Evolutionary conservation across 176 grass and related monocot species (phyloP).

Genomic region (Oryza coarctata): DNA sequence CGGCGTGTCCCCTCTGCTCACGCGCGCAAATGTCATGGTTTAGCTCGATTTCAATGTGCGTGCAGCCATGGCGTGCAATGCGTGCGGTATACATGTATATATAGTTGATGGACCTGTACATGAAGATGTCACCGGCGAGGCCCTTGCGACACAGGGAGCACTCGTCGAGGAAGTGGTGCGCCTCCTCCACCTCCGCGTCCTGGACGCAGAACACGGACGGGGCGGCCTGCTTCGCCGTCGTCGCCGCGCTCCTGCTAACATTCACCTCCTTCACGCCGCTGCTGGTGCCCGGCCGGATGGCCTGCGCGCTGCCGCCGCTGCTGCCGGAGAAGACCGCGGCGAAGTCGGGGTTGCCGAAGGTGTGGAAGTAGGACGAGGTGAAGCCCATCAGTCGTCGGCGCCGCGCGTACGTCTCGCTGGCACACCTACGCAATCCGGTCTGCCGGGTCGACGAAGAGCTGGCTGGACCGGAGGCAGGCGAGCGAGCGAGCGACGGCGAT

Average conservation of each 20-base stretch:
- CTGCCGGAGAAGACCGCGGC: conserved; percentile 45
- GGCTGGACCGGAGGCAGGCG: conserved; percentile 24
- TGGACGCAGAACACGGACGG: conserved; percentile 44
- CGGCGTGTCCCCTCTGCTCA: conserved; percentile 70
- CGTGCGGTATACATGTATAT: background rate
- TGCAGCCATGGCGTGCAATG: too few species aligned
- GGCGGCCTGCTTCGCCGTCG: conserved; percentile 12
- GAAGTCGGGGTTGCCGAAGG: conserved; percentile 55
- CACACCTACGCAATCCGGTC: conserved; percentile 9
- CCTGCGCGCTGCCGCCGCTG: conserved; percentile 28
- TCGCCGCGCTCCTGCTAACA: background rate
- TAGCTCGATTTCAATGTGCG: background rate
- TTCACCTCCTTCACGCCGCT: conserved; percentile 1
- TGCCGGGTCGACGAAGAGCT: background rate
- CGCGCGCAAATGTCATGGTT: background rate
- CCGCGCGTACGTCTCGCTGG: background rate
- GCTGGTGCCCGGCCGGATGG: conserved; percentile 6
- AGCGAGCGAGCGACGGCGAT: background rate
- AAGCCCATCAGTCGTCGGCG: conserved; percentile 38
- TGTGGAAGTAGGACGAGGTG: conserved; percentile 66
- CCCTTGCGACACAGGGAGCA: conserved; percentile 52
- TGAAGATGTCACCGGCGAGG: conserved; percentile 64
- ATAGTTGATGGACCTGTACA: conserved; percentile 39
- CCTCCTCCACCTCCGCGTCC: conserved; percentile 45
- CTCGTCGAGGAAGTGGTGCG: conserved; percentile 50